Percentiles rank a stretch among this genome's conserved stretches.
phyloP scores from a whole-genome alignment of 495 filamentous ascomycete species.

The Cudoniella acicularis region DNA sequence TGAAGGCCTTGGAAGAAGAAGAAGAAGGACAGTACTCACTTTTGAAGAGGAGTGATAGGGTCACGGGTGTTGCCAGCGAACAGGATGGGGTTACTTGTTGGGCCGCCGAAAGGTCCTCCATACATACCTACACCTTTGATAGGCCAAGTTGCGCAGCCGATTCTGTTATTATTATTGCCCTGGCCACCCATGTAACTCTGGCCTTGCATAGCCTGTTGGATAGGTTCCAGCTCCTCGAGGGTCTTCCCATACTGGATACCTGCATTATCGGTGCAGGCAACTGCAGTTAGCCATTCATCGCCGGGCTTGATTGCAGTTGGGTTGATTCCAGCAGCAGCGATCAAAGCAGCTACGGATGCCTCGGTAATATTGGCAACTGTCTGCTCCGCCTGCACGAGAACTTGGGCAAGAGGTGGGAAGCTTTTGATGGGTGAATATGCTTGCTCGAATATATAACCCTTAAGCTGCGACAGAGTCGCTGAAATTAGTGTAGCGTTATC shows the following conservation, averaged over 20 bases:
- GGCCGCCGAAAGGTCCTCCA: slow-evolving; percentile 14
- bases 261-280: not conserved
- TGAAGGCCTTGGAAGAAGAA: not conserved
- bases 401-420: not conserved
- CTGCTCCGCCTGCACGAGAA: not conserved
- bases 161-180: not conserved
- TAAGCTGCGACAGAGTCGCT: not conserved
- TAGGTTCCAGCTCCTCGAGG: not conserved
- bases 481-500: not conserved
- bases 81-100: slow-evolving; percentile 15
- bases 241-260: not conserved
- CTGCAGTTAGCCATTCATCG: not conserved
- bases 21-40: slow-evolving; percentile 1
- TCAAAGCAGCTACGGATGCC: not conserved
- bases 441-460: not conserved
- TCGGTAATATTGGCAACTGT: not conserved
- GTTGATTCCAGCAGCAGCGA: not conserved
- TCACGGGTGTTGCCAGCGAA: slow-evolving; percentile 19
- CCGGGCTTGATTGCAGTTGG: not conserved
- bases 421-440: not conserved
- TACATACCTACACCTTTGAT: not conserved
- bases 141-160: not conserved
- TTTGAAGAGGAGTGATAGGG: slow-evolving; percentile 13
- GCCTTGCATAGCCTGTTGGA: not conserved
- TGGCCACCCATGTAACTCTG: not conserved